Percentiles rank a stretch among this genome's conserved stretches.
Evolutionary conservation across 768 basidiomycete genomes (phyloP).

Genomic region (Leccinum uliginosum): DNA sequence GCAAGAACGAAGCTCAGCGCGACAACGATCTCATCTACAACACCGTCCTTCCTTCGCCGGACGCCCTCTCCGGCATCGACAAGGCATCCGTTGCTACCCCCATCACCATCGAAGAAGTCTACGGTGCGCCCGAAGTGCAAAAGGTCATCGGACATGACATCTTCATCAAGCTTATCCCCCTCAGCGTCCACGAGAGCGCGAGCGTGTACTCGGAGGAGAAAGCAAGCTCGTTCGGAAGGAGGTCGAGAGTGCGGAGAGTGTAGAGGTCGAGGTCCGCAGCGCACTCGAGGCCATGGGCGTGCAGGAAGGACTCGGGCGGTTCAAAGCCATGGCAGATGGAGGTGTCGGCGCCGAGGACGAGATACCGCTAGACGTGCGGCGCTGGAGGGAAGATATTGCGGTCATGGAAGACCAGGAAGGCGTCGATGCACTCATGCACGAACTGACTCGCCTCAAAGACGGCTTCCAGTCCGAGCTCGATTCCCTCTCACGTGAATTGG

Average conservation of each 20-base stretch:
- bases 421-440: constrained; percentile 58
- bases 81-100: constrained; percentile 78
- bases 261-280: constrained; percentile 75
- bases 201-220: constrained; percentile 98
- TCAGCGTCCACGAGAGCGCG: constrained; percentile 94
- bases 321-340: constrained; percentile 66
- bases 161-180: constrained; percentile 81
- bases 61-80: constrained; percentile 77
- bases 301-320: constrained; percentile 63
- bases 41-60: constrained; percentile 74
- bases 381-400: constrained; percentile 71
- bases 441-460: constrained; percentile 56
- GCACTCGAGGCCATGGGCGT: constrained; percentile 80
- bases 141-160: constrained; percentile 92
- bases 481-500: constrained; percentile 59
- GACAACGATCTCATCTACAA: constrained; percentile 99
- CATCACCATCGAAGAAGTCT: constrained; percentile 92
- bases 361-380: constrained; percentile 64
- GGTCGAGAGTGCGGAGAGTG: constrained; percentile 80
- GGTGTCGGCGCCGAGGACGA: constrained; percentile 59
- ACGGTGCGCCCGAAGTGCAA: constrained; percentile 85
- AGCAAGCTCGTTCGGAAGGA: constrained; percentile 85
- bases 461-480: constrained; percentile 60
- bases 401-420: constrained; percentile 64
- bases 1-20: constrained; percentile 67